These are phyloP conservation scores for Phytophthora kernoviae DNA, from an alignment of 352 stramenopile genomes.

Conservation along the genomic window DNA sequence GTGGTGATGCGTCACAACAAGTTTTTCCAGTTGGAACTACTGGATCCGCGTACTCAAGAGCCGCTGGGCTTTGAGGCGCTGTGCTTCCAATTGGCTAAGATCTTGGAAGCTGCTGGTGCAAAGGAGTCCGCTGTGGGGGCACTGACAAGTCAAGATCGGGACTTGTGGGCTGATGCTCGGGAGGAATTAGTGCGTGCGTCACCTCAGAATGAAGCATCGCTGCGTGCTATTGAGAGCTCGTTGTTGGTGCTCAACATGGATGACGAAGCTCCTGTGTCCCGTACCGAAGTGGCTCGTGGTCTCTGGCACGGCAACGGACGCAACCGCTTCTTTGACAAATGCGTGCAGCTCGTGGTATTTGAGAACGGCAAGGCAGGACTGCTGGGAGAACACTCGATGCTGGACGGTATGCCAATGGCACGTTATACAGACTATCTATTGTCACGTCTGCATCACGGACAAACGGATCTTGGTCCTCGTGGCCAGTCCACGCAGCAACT, in stretches of 20 bases:
- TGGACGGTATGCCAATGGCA: slow-evolving; percentile 86
- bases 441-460: slow-evolving; percentile 52
- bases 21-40: slow-evolving; percentile 69
- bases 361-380: slow-evolving; percentile 95
- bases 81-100: slow-evolving; percentile 56
- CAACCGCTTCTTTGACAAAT: slow-evolving; percentile 98
- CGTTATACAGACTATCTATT: slow-evolving; percentile 71
- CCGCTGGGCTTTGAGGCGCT: slow-evolving; percentile 65
- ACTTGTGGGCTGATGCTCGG: slow-evolving; percentile 79
- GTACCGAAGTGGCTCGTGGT: slow-evolving; percentile 62
- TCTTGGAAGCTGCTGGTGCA: slow-evolving; percentile 55
- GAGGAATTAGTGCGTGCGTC: slow-evolving; percentile 62
- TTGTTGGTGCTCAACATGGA: slow-evolving; percentile 76
- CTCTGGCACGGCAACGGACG: slow-evolving; percentile 87
- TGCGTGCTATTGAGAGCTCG: slow-evolving; percentile 69
- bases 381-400: slow-evolving; percentile 94
- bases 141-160: slow-evolving; percentile 73
- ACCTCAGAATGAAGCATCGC: slow-evolving; percentile 57
- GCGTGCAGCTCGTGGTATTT: slow-evolving; percentile 95
- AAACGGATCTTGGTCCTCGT: slow-evolving; percentile 50
- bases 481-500: slow-evolving; percentile 51
- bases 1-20: slow-evolving; percentile 89
- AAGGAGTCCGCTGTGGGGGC: slow-evolving; percentile 62
- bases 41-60: slow-evolving; percentile 41
- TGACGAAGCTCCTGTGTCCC: slow-evolving; percentile 59